Conservation (phyloP, 768 basidiomycete species). For the Panus rudis region DNA sequence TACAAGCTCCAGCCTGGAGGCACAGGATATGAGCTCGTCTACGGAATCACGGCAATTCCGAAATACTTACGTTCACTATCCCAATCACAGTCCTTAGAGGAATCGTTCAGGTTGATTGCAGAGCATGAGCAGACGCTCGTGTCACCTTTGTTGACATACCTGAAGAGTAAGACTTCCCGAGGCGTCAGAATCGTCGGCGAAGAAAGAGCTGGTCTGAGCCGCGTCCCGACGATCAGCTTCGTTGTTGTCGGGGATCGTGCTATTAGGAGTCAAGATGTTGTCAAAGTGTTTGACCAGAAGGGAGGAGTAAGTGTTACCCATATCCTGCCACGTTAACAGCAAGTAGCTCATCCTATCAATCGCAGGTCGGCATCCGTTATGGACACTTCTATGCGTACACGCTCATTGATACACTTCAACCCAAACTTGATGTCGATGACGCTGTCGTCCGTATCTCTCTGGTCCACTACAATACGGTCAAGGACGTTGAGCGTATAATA, state of each 20-base stretch:
- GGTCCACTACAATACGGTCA: conserved; percentile 74
- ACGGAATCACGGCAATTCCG: conserved; percentile 51
- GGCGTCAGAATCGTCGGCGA: conserved; percentile 68
- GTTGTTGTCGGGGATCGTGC: conserved; percentile 54
- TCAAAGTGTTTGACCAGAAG: conserved; percentile 55
- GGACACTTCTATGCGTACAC: conserved; percentile 78
- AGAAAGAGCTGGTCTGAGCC: conserved; percentile 31
- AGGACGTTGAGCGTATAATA: conserved; percentile 60
- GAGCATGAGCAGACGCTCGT: conserved; percentile 55
- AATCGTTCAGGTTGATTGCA: conserved; percentile 51
- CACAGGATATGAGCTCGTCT: conserved; percentile 66
- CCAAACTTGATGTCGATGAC: conserved; percentile 53
- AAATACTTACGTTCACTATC: conserved; percentile 60
- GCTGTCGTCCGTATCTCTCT: conserved; percentile 70
- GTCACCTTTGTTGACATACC: conserved; percentile 45
- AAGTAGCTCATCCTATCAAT: too few species aligned
- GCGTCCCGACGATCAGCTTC: conserved; percentile 69
- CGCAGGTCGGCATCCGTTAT: conserved; percentile 68
- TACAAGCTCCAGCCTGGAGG: conserved; percentile 72
- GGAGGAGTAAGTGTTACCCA: conserved; percentile 59
- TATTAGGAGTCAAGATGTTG: conserved; percentile 56
- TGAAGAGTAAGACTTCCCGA: conserved; percentile 42
- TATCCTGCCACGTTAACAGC: too few species aligned
- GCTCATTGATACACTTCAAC: conserved; percentile 43
- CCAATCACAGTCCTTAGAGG: conserved; percentile 32